Evolutionary conservation across 805 yeast species (phyloP).

Genomic region (Saccharomycopsis sp.): DNA sequence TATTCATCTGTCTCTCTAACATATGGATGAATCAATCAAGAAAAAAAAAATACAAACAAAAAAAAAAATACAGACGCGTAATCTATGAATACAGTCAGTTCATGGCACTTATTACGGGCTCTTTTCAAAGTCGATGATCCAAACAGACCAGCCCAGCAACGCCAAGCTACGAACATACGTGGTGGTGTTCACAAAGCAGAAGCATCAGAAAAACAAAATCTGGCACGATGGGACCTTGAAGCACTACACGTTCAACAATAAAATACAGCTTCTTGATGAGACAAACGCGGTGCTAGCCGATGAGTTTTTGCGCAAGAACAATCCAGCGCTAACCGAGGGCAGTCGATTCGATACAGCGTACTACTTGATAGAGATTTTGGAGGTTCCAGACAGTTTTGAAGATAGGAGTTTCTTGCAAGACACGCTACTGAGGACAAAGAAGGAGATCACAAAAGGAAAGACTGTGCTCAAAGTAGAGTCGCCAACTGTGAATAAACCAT

Average conservation of each 20-base stretch:
- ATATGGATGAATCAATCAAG: not conserved
- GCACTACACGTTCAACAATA: slow-evolving; percentile 40
- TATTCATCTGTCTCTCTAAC: not conserved
- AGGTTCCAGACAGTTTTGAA: too few species aligned
- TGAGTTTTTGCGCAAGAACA: slow-evolving; percentile 25
- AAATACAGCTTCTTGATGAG: slow-evolving; percentile 33
- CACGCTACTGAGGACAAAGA: not conserved
- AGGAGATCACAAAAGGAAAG: not conserved
- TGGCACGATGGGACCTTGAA: slow-evolving; percentile 46
- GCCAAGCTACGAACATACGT: slow-evolving; percentile 39
- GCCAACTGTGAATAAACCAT: too few species aligned
- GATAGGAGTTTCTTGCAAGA: not conserved
- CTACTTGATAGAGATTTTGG: slow-evolving; percentile 29
- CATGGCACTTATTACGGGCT: not conserved
- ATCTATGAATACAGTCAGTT: not conserved
- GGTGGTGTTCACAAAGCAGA: slow-evolving; percentile 38
- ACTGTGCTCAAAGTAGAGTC: too few species aligned
- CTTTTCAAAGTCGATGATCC: too few species aligned
- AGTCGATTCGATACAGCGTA: slow-evolving; percentile 21
- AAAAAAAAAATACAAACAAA: not conserved
- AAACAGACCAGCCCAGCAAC: slow-evolving; percentile 16
- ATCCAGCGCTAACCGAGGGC: slow-evolving; percentile 24
- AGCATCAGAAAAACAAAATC: slow-evolving; percentile 37
- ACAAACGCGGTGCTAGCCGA: slow-evolving; percentile 29
- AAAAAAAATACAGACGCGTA: not conserved